A percentile compares a stretch with the other conserved stretches of the same genome.
Evolutionary conservation across 768 basidiomycete genomes (phyloP).

Genomic region (Sporobolomyces phaffii): DNA sequence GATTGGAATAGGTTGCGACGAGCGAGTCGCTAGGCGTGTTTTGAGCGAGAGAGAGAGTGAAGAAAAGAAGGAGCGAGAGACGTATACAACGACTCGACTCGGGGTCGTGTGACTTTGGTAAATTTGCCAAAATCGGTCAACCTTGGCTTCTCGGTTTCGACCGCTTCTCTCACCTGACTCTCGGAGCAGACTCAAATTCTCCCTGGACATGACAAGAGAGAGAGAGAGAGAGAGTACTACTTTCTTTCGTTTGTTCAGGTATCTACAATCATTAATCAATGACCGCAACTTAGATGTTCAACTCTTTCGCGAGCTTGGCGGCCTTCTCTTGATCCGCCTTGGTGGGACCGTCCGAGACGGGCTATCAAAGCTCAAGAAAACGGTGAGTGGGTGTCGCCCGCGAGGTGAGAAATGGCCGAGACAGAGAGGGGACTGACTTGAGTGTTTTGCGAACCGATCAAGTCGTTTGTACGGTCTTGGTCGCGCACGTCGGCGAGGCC

Average conservation of each 20-base stretch:
- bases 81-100: no score
- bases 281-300: background rate
- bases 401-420: background rate
- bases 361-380: background rate
- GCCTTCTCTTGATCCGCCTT: conserved; percentile 1
- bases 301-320: background rate
- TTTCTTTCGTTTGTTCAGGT: no score
- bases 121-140: no score
- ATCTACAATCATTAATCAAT: no score
- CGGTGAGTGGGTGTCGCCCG: background rate
- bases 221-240: no score
- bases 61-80: no score
- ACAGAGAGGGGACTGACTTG: background rate
- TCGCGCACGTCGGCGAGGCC: background rate
- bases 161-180: no score
- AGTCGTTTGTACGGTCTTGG: conserved; percentile 2
- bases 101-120: no score
- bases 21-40: background rate
- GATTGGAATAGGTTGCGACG: background rate
- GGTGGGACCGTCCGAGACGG: conserved; percentile 5
- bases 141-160: no score
- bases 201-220: no score
- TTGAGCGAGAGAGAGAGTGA: no score
- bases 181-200: no score
- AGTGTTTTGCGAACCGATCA: background rate